Evolutionary conservation across 2,329 filamentous ascomycete species (phyloP), one percentile per base, ranked within the genome.

Genomic region (Chaetomiaceae sp.): DNA sequence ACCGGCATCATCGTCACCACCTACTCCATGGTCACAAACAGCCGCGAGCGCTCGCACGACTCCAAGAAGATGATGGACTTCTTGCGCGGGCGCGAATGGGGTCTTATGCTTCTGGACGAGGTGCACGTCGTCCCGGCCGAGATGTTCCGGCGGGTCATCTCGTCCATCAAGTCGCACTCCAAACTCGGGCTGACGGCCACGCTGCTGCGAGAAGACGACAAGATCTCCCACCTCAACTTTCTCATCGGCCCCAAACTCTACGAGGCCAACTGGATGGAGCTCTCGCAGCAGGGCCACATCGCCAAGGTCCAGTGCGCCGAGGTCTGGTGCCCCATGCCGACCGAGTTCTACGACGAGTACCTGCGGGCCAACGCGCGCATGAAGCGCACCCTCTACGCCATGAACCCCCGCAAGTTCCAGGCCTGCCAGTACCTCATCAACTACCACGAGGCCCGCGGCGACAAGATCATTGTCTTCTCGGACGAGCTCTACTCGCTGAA

Each of bases 251-350:
- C 94, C 0, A 99, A 99, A 70, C 77, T 99, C 0, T 99, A 96
- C 67, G 94, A 99, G 71, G 94, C 94, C 25, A 99, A 99, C 69
- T 99, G 94, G 94, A 96, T 97, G 85, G 94, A 99, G 69, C 81
- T 99, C 37, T 94, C 92, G 1, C 89, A 96, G 65, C 91, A 96
- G 71, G 94, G 94, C 0, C 91, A 96, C 67, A 99, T 99, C 68
- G 94, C 94, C 33, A 87, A 90, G 62, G 94, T 99, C 2, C 94
- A 99, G 70, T 99, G 94, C 69, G 94, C 94, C 14, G 94, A 99
- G 71, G 94, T 99, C 6, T 99, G 94, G 94, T 99, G 94, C 66
- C 91, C 92, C 2, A 99, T 99, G 94, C 95, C 94, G 0, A 94
- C 91, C 0, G 94, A 99, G 63, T 99, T 99, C 68, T 97, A 96